Evolutionary conservation across 2,329 filamentous ascomycete genomes (phyloP).

Genomic region (Talaromyces atroroseus): DNA sequence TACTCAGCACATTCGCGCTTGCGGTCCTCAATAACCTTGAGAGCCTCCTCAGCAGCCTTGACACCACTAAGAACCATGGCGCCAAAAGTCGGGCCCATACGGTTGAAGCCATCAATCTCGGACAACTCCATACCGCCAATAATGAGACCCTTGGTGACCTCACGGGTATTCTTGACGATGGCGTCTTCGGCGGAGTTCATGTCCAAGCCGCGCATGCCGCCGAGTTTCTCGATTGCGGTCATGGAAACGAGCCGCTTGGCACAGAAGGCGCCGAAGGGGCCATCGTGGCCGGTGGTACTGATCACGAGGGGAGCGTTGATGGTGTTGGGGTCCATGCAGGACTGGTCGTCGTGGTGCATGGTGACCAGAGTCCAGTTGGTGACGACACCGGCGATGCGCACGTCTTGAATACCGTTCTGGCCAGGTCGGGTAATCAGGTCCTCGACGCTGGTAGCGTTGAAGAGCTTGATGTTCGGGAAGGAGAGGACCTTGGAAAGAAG

Average conservation of each 20-base stretch:
- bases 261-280: slow-evolving; percentile 82
- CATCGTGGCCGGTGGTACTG: slow-evolving; percentile 87
- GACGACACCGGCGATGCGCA: slow-evolving; percentile 81
- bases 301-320: slow-evolving; percentile 88
- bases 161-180: slow-evolving; percentile 85
- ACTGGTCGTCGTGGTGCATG: slow-evolving; percentile 83
- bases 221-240: slow-evolving; percentile 74
- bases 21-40: slow-evolving; percentile 70
- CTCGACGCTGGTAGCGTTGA: slow-evolving; percentile 90
- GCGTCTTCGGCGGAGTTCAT: slow-evolving; percentile 90
- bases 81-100: slow-evolving; percentile 85
- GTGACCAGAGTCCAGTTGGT: slow-evolving; percentile 93
- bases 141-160: slow-evolving; percentile 80
- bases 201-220: slow-evolving; percentile 87
- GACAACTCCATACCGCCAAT: slow-evolving; percentile 94
- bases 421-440: slow-evolving; percentile 78
- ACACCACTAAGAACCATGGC: slow-evolving; percentile 84
- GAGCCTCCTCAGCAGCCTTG: slow-evolving; percentile 83
- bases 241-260: slow-evolving; percentile 89
- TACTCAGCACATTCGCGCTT: slow-evolving; percentile 67
- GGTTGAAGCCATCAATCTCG: slow-evolving; percentile 84
- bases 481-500: slow-evolving; percentile 74
- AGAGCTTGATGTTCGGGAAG: slow-evolving; percentile 90
- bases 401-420: slow-evolving; percentile 43
- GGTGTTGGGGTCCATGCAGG: slow-evolving; percentile 95